Evolutionary conservation across 257 asterid genomes (phyloP).

Genomic region (Henckelia pumila): DNA sequence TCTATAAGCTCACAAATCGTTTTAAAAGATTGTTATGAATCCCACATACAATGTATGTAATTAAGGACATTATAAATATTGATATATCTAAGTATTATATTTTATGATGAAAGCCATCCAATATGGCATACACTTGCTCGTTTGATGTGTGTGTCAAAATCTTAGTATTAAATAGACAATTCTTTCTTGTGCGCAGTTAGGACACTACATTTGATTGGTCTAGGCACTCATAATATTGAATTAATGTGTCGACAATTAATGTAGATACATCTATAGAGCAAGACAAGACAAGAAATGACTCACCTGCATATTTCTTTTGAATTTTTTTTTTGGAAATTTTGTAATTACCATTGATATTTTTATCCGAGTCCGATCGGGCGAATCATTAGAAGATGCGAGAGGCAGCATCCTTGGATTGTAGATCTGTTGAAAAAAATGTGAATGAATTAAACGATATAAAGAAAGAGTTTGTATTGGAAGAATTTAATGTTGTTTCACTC

Average conservation of each 20-base stretch:
- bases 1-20: no score
- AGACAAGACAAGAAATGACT: not conserved
- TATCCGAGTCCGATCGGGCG: not conserved
- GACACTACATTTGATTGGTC: conserved; percentile 31
- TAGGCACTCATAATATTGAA: conserved; percentile 3
- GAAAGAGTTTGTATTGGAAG: no score
- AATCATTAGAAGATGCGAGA: no score
- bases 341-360: not conserved
- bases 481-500: no score
- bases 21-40: no score
- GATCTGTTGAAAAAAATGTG: no score
- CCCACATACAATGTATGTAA: no score
- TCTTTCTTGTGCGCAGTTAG: conserved; percentile 27
- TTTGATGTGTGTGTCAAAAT: not conserved
- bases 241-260: not conserved
- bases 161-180: not conserved
- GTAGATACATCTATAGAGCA: not conserved
- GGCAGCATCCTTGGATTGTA: no score
- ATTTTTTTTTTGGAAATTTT: no score
- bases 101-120: not conserved
- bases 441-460: no score
- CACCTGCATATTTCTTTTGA: not conserved
- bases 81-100: no score
- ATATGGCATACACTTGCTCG: not conserved
- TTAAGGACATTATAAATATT: no score